Evolutionary conservation across 306 rosid genomes (phyloP).

Genomic region (Cercis canadensis): DNA sequence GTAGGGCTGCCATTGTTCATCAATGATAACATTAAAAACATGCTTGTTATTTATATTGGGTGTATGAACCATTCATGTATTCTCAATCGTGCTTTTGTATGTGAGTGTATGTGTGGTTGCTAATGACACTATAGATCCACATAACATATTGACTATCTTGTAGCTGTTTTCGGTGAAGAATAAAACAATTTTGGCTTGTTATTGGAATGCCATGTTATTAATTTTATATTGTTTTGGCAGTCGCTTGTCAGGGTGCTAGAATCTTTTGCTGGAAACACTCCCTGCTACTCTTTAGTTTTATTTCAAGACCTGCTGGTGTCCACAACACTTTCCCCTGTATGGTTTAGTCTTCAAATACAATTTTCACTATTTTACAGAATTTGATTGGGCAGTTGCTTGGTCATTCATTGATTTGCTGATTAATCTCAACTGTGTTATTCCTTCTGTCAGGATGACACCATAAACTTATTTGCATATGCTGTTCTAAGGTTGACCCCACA

Average conservation of each 20-base stretch:
- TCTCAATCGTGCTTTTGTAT: neutral
- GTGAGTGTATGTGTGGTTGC: neutral
- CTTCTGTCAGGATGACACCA: slow-evolving; percentile 82
- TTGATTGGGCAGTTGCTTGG: slow-evolving; percentile 34
- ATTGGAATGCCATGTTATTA: slow-evolving; percentile 28
- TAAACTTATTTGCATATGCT: slow-evolving; percentile 88
- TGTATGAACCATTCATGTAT: neutral
- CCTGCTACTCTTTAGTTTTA: slow-evolving; percentile 84
- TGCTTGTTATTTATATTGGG: slow-evolving; percentile 4
- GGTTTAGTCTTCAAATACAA: slow-evolving; percentile 51
- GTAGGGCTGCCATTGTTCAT: neutral
- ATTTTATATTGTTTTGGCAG: slow-evolving; percentile 61
- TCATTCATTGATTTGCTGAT: slow-evolving; percentile 33
- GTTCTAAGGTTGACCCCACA: slow-evolving; percentile 88
- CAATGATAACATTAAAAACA: slow-evolving; percentile 2
- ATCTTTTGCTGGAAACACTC: slow-evolving; percentile 72
- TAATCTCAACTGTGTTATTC: slow-evolving; percentile 26
- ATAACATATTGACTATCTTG: slow-evolving; percentile 9
- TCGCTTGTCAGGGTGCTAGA: slow-evolving; percentile 85
- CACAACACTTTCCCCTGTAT: slow-evolving; percentile 91
- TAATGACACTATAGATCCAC: slow-evolving; percentile 4
- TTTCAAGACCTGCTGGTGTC: slow-evolving; percentile 97
- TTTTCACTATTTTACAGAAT: slow-evolving; percentile 9
- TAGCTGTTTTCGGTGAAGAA: neutral
- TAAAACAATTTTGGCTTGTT: slow-evolving; percentile 18